Percentiles rank a stretch among this genome's conserved stretches.
Conservation (phyloP, 495 filamentous ascomycete genomes). For the Penicillium roqueforti region DNA sequence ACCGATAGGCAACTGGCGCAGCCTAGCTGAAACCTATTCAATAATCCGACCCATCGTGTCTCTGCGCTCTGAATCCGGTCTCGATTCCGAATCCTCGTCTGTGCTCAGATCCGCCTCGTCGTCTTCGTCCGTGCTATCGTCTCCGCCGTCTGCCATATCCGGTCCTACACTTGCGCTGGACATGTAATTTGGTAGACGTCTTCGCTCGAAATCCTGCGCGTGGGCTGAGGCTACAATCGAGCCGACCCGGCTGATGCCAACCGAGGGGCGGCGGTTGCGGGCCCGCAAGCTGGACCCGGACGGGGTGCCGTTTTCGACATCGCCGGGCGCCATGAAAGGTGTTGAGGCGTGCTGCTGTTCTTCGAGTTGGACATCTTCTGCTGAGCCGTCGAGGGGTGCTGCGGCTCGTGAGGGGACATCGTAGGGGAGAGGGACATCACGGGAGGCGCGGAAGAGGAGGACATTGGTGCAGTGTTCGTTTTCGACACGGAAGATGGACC, state of each 20-base stretch:
- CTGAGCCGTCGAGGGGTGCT: conserved; percentile 21
- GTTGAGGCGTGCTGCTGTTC: conserved; percentile 26
- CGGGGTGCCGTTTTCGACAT: conserved; percentile 32
- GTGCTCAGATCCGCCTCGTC: conserved; percentile 18
- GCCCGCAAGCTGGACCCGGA: conserved; percentile 21
- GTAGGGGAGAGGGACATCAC: conserved; percentile 81
- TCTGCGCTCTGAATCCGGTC: neutral
- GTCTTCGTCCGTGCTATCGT: conserved; percentile 40
- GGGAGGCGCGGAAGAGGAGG: conserved; percentile 71
- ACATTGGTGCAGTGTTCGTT: conserved; percentile 95
- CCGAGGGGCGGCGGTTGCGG: conserved; percentile 25
- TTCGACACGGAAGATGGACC: conserved; percentile 90
- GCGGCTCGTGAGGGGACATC: conserved; percentile 41
- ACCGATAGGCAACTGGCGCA: neutral
- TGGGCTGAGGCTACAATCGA: conserved; percentile 69
- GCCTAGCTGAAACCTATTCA: conserved; percentile 7
- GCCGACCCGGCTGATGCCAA: conserved; percentile 48
- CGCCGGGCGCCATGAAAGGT: conserved; percentile 23
- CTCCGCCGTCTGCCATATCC: conserved; percentile 14
- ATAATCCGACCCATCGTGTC: conserved; percentile 13
- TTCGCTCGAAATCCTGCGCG: conserved; percentile 82
- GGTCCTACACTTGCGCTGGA: conserved; percentile 25
- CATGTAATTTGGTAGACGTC: conserved; percentile 46
- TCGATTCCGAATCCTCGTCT: conserved; percentile 18
- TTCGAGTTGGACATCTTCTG: conserved; percentile 28